Base-by-base conservation (phyloP, 2,329 filamentous ascomycete species). In the Volutella citrinella region DNA sequence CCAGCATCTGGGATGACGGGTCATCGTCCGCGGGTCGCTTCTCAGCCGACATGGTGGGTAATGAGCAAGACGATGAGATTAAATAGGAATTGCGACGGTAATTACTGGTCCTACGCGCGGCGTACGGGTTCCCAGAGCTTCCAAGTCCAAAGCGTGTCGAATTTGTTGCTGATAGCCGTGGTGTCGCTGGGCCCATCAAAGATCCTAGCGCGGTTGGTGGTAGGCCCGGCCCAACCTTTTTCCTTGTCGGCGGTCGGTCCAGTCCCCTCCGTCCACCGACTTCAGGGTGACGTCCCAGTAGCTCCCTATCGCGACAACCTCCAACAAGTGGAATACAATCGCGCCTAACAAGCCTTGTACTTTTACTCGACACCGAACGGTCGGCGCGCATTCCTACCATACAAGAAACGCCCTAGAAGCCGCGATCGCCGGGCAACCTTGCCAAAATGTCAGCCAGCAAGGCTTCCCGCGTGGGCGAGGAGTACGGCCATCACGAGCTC, bases 21-120 rank as follows among this genome's bases (percentile, higher is more conserved):
- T 87, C 84, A 50, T 85, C 84, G 42, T 86, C 82, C n/a, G 90
- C 89, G 40, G 89, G 85, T 57, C 93, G 80, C 69, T 98, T 97
- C 65, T 95, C 90, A 44, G 85, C 77, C 20, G 89, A 88, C 90
- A 95, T 96, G 40, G n/a, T 57, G 51, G 22, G 14, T 30, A 13
- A 18, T 5, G 30, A 22, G 16, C 12, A 20, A 28, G 25, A n/a
- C 5, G 21, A 13, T 15, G 2, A 7, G 11, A 20, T 5, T 3
- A 7, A 6, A 5, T 20, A 29, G 10, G 5, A 12, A 27, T 36
- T 17, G 43, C 35, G 43, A 52, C 34, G 18, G 32, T 10, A n/a
- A n/a, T n/a, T n/a, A n/a, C n/a, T n/a, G n/a, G n/a, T n/a, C n/a
- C n/a, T n/a, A n/a, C n/a, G n/a, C n/a, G n/a, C n/a, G n/a, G n/a